Evolutionary conservation across 805 yeast species (phyloP).

Genomic region (Candida chauliodis): DNA sequence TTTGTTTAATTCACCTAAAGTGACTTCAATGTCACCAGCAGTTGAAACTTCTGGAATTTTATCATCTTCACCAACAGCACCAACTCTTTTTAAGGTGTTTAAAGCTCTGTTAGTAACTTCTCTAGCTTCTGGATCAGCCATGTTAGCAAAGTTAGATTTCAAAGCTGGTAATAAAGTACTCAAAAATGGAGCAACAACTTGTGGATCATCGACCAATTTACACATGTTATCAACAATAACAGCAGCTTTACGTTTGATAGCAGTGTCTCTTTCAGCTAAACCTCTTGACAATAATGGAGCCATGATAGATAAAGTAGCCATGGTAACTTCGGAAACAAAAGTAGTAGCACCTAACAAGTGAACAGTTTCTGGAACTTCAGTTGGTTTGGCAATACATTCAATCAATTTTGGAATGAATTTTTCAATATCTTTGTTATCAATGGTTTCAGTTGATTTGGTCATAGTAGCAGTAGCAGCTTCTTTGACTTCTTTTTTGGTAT

Average conservation of each 20-base stretch:
- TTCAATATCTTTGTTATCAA: slow-evolving; percentile 99
- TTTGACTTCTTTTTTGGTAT: slow-evolving; percentile 98
- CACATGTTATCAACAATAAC: slow-evolving; percentile 99
- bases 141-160: slow-evolving; percentile 88
- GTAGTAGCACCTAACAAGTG: slow-evolving; percentile 99
- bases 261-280: slow-evolving; percentile 99
- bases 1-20: slow-evolving; percentile 74
- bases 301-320: slow-evolving; percentile 99
- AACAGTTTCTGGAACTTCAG: slow-evolving; percentile 97
- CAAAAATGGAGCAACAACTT: slow-evolving; percentile 99
- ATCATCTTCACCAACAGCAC: slow-evolving; percentile 90
- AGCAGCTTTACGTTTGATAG: slow-evolving; percentile 99
- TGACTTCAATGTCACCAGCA: slow-evolving; percentile 94
- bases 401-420: slow-evolving; percentile 98
- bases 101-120: slow-evolving; percentile 96
- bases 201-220: slow-evolving; percentile 99
- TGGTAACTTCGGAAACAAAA: slow-evolving; percentile 98
- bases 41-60: slow-evolving; percentile 94
- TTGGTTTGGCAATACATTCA: slow-evolving; percentile 94
- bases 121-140: slow-evolving; percentile 99
- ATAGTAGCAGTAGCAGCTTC: slow-evolving; percentile 93
- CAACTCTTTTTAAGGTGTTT: slow-evolving; percentile 97
- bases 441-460: slow-evolving; percentile 94
- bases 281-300: slow-evolving; percentile 98
- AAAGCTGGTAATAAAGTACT: slow-evolving; percentile 92